Base-by-base conservation (phyloP, 805 yeast species). In the Komagataella ulmi region DNA sequence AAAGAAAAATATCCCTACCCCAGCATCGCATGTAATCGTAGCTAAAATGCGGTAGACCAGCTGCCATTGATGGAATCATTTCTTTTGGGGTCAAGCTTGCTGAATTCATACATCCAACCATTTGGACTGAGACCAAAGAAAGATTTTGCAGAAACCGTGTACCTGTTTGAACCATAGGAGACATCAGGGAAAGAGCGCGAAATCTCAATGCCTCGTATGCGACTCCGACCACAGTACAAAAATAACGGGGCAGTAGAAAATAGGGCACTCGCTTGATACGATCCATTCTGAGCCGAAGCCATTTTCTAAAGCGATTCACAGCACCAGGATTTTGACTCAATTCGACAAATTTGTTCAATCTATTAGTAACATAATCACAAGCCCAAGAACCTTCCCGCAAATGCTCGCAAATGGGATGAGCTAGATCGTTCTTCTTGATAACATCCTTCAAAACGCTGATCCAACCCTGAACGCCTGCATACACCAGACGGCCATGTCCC, bases 381-480 rank as follows among this genome's bases (percentile, higher is more conserved):
- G 98, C 95, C 99, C 99, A 91, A 44, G 71, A 65, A 1, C 98
- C 98, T 17, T 75, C 72, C 58, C 98, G 74, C 55, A 91, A 70
- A 63, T 91, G 93, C 49, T 80, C 77, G 54, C 93, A 81, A 23
- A 90, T 56, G 0, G 97, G 90, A 61, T 88, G 95, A 0, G 90
- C 93, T 24, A 91, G 72, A 57, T 90, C 81, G 61, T 91, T 91
- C 45, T 70, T 67, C 61, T 73, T 71, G 21, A 89, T 81, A 2
- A 88, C 76, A 24, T 70, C 63, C 52, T 78, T 74, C 56, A 91
- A 65, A 1, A 81, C 83, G 0, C 88, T 72, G 48, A 81, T 77
- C 96, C 96, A 91, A 1, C 99, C 98, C 65, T 88, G 95, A 19
- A 93, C 69, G 8, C 99, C 99, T 45, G 96, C 90, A 65, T 88